Percentiles rank a stretch among this genome's conserved stretches.
Conservation (phyloP, 768 basidiomycete species). For the Astraeus odoratus region DNA sequence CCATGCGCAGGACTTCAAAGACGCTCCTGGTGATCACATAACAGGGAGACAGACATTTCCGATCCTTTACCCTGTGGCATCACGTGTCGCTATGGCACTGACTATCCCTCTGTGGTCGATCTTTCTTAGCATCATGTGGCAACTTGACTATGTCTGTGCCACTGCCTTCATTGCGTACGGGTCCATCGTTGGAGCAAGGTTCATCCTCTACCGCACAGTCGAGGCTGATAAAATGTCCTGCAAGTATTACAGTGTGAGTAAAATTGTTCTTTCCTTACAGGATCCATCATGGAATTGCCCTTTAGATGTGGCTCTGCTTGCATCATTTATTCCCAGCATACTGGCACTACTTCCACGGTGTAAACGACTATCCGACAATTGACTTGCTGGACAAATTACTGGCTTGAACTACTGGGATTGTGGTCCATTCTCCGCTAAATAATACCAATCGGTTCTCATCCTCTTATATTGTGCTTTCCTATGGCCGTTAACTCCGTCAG, state of each 20-base stretch:
- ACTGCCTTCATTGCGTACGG: conserved; percentile 14
- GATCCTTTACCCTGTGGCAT: conserved; percentile 28
- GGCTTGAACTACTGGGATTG: background rate
- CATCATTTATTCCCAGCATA: conserved; percentile 14
- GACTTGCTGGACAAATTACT: background rate
- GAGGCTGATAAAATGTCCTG: conserved; percentile 19
- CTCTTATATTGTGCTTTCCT: no score
- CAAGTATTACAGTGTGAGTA: conserved; percentile 17
- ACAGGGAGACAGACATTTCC: conserved; percentile 34
- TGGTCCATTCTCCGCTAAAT: no score
- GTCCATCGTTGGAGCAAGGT: conserved; percentile 13
- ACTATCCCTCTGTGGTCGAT: conserved; percentile 21
- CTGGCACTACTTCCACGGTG: conserved; percentile 1
- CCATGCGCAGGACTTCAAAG: conserved; percentile 28
- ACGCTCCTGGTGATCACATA: conserved; percentile 32
- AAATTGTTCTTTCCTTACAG: background rate
- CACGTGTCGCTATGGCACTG: conserved; percentile 13
- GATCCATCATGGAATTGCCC: background rate
- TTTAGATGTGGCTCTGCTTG: conserved; percentile 11
- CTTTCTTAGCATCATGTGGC: conserved; percentile 16
- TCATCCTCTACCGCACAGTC: conserved; percentile 11
- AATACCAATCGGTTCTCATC: no score
- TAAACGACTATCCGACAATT: background rate
- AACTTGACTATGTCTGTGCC: conserved; percentile 8
- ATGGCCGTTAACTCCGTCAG: no score